Percentiles rank a stretch among this genome's conserved stretches.
Evolutionary conservation across 164 flowering plant species (phyloP).

Genomic region (Annona cherimola): DNA sequence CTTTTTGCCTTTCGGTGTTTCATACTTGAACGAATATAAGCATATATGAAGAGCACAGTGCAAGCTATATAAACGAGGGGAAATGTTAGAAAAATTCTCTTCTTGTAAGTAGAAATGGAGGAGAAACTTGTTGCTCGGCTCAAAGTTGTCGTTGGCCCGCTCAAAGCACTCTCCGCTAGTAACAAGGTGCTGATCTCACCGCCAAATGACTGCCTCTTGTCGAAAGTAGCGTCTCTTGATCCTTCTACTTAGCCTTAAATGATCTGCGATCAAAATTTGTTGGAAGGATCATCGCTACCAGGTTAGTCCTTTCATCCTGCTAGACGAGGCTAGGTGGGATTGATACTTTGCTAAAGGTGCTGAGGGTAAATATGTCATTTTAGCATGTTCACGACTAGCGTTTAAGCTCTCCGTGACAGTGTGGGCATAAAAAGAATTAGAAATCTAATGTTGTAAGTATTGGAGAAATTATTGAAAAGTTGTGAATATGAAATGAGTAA

Average conservation of each 20-base stretch:
- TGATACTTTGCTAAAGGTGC: no score
- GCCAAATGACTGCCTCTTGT: no score
- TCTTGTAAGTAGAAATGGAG: conserved; percentile 55
- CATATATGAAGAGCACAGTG: no score
- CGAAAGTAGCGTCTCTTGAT: conserved; percentile 22
- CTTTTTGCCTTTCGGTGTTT: no score
- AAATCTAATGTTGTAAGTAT: no score
- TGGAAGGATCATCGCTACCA: conserved; percentile 48
- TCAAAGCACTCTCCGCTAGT: conserved; percentile 53
- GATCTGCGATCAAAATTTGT: conserved; percentile 48
- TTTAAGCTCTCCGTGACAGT: no score
- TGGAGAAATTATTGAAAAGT: no score
- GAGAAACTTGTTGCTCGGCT: conserved; percentile 68
- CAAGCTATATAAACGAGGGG: not conserved
- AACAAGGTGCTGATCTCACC: not conserved
- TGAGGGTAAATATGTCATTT: no score
- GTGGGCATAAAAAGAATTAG: no score
- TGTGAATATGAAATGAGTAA: no score
- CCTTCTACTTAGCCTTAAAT: conserved; percentile 66
- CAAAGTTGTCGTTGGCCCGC: conserved; percentile 77
- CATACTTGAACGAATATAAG: no score
- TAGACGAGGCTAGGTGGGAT: not conserved
- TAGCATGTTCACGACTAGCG: no score
- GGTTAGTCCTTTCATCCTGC: conserved; percentile 31
- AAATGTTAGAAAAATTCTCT: not conserved